Evolutionary conservation across 2,329 filamentous ascomycete genomes (phyloP).

Genomic region (Penicillium freii): DNA sequence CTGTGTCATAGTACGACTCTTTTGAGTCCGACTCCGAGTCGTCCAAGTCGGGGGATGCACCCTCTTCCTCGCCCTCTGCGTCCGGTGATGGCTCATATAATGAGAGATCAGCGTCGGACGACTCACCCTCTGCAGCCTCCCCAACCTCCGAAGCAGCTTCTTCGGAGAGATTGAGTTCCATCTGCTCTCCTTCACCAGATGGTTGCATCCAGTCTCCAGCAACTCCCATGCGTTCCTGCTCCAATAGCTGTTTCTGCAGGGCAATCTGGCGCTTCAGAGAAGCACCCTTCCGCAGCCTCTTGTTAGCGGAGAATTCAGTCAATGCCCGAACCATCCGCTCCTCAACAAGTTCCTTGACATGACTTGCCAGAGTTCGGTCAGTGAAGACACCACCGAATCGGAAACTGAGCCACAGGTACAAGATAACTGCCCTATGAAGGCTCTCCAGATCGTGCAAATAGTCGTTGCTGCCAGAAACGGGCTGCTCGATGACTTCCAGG

Average conservation of each 20-base stretch:
- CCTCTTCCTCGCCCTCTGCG: not conserved
- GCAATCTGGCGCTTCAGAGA: constrained; percentile 40
- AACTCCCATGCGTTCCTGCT: constrained; percentile 28
- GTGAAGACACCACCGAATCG: constrained; percentile 78
- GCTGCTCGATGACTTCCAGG: constrained; percentile 68
- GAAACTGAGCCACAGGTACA: constrained; percentile 93
- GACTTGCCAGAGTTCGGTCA: constrained; percentile 70
- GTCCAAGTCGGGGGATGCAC: not conserved
- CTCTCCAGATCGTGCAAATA: constrained; percentile 70
- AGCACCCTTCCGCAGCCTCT: constrained; percentile 40
- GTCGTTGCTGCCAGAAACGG: constrained; percentile 44
- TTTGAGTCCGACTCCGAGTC: not conserved
- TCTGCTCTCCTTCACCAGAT: constrained; percentile 5
- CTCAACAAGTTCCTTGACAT: constrained; percentile 77
- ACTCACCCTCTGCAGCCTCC: not conserved
- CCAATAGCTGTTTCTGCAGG: constrained; percentile 36
- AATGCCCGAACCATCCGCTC: constrained; percentile 67
- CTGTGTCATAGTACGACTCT: constrained; percentile 2
- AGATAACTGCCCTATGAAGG: constrained; percentile 76
- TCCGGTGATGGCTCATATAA: not conserved
- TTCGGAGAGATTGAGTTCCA: constrained; percentile 19
- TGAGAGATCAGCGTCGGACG: not conserved
- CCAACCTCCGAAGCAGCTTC: constrained; percentile 13
- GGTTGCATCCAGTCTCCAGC: constrained; percentile 19
- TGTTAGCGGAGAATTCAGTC: constrained; percentile 53